Conservation (phyloP, 345 rosid genomes). For the Corchorus capsularis region DNA sequence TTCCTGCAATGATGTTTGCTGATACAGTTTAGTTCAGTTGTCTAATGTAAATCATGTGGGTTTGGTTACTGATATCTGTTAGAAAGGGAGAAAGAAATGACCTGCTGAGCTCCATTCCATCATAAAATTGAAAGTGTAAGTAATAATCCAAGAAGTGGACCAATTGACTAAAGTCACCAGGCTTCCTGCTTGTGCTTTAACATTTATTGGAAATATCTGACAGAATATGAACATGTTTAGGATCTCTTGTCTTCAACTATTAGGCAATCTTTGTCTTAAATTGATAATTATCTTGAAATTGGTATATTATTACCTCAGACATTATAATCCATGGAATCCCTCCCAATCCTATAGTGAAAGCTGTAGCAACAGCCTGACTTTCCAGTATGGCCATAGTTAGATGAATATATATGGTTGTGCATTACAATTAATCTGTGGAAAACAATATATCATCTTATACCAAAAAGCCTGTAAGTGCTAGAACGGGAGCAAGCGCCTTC, state of each 20-base stretch:
- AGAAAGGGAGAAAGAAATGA: conserved; percentile 2
- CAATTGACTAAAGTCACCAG: conserved; percentile 44
- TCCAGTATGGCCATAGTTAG: not conserved
- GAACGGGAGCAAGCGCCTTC: conserved; percentile 32
- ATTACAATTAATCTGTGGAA: not conserved
- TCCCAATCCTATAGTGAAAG: conserved; percentile 39
- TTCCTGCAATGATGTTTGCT: conserved; percentile 29
- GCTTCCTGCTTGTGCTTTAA: conserved; percentile 52
- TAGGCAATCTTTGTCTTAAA: not conserved
- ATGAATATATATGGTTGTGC: not conserved
- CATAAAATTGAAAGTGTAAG: conserved; percentile 47
- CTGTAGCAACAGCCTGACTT: conserved; percentile 32
- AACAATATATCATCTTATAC: conserved; percentile 7
- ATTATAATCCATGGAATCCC: conserved; percentile 49
- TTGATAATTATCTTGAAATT: too few species aligned
- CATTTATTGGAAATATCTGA: conserved; percentile 54
- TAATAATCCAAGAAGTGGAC: conserved; percentile 42
- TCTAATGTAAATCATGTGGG: not conserved
- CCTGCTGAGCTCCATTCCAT: conserved; percentile 52
- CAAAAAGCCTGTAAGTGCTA: conserved; percentile 25
- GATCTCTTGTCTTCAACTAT: not conserved
- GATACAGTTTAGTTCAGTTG: not conserved
- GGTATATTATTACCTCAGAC: conserved; percentile 37
- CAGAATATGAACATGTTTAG: not conserved
- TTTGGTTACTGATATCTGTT: not conserved